Evolutionary conservation across 306 rosid species (phyloP), one percentile per base, ranked within the genome.

Genomic region (Dalbergia oliveri): DNA sequence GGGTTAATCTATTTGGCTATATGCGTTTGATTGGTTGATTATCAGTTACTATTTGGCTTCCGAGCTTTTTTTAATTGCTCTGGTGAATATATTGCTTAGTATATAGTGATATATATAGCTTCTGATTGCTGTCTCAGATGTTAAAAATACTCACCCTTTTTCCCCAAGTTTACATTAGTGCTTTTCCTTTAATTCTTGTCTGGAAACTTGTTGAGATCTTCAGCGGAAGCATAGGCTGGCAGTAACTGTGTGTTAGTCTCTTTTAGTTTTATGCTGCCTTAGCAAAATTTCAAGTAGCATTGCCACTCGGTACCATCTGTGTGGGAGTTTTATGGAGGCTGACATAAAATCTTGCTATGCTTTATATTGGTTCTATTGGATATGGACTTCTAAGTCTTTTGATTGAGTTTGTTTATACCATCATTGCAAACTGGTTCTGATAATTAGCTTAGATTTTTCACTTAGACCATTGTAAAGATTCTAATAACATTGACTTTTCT

Each of bases 401-500:
- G 69, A 44, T 56, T 45, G 75, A 73, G 66, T 33, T 49, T 11
- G 18, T 50, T 34, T 37, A 56, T 57, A 54, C 23, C 43, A 13
- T 4, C 39, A 61, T 26, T 26, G 19, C 62, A 54, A 66, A 43
- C 43, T 69, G 39, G 37, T 43, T 33, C 45, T 31, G 7, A 69
- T 54, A 66, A 56, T 71, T 59, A 33, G 47, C 83, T 57, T 43
- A 14, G 69, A 43, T 23, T 47, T 61, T 54, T 16, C 31, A 14
- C 19, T 12, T 57, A 35, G 12, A 58, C 49, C 59, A 6, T 49
- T 21, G 21, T 9, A 11, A 16, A 59, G 5, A 4, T 83, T 39
- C 9, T 39, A 72, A 21, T 33, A 35, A 50, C 50, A 47, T 77
- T 66, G 13, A 8, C 56, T 57, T 54, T 53, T 84, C 72, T 73